Conservation (phyloP, 2,329 filamentous ascomycete species). For the Trematosphaeria pertusa region DNA sequence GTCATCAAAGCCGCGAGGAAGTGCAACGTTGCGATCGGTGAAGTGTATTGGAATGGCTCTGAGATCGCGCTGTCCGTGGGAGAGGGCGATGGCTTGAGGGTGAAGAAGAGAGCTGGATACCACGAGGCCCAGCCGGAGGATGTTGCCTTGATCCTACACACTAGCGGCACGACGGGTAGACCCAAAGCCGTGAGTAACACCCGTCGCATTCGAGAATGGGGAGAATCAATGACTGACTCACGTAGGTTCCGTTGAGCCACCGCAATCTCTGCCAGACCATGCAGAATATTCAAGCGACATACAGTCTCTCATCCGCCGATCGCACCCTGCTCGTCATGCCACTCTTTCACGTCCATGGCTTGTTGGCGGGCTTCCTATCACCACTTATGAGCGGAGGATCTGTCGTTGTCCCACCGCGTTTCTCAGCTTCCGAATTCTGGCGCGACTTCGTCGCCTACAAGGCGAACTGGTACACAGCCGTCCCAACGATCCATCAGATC, state of each 20-base stretch:
- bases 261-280: slow-evolving; percentile 78
- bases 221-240: background rate
- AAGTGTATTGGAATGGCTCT: slow-evolving; percentile 75
- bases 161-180: slow-evolving; percentile 79
- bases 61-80: slow-evolving; percentile 78
- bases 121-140: slow-evolving; percentile 70
- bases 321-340: slow-evolving; percentile 86
- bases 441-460: slow-evolving; percentile 70
- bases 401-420: slow-evolving; percentile 75
- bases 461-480: slow-evolving; percentile 86
- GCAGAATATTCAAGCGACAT: slow-evolving; percentile 78
- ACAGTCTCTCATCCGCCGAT: slow-evolving; percentile 71
- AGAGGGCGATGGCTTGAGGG: slow-evolving; percentile 68
- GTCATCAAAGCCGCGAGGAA: slow-evolving; percentile 76
- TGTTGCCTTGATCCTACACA: slow-evolving; percentile 79
- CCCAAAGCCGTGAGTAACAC: slow-evolving; percentile 68
- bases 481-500: slow-evolving; percentile 85
- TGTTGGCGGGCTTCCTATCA: slow-evolving; percentile 78
- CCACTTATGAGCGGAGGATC: slow-evolving; percentile 76
- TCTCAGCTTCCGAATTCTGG: slow-evolving; percentile 83
- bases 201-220: background rate
- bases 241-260: slow-evolving; percentile 74
- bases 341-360: slow-evolving; percentile 82
- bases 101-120: slow-evolving; percentile 53
- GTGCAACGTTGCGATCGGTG: slow-evolving; percentile 78